phyloP scores from a whole-genome alignment of 2,329 filamentous ascomycete genomes.

The Calonectria henricotiae region DNA sequence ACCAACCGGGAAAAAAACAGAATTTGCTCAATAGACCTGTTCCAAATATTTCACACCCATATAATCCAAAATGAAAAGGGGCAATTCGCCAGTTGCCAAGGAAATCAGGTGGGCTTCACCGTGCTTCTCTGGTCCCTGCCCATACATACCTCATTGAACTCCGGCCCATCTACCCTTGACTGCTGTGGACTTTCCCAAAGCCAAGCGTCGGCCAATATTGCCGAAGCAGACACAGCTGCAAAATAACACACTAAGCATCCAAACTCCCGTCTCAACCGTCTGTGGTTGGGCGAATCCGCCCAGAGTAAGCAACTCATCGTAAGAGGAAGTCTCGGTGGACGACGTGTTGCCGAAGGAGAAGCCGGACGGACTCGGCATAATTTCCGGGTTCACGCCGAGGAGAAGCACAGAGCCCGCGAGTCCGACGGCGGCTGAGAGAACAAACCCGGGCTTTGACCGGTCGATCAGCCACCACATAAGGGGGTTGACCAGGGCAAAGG shows the following conservation, averaged over 20 bases:
- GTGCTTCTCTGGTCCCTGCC: background rate
- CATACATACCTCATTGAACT: conserved; percentile 55
- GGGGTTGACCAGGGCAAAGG: conserved; percentile 91
- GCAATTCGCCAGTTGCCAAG: conserved; percentile 1
- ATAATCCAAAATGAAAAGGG: background rate
- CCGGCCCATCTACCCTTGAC: conserved; percentile 66
- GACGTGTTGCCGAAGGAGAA: conserved; percentile 48
- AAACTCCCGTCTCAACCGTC: conserved; percentile 82
- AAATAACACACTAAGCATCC: conserved; percentile 94
- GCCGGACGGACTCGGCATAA: conserved; percentile 79
- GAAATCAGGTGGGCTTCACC: background rate
- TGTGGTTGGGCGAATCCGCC: conserved; percentile 75
- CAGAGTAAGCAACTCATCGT: conserved; percentile 50
- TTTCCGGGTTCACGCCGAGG: conserved; percentile 82
- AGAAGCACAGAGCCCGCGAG: conserved; percentile 82
- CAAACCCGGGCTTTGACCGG: conserved; percentile 86
- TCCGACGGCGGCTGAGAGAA: conserved; percentile 83
- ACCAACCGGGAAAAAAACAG: background rate
- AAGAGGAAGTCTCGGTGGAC: conserved; percentile 36
- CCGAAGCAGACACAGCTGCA: conserved; percentile 97
- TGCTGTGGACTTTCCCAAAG: conserved; percentile 65
- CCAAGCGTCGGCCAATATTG: conserved; percentile 89
- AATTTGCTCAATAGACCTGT: conserved; percentile 12
- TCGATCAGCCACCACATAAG: conserved; percentile 98
- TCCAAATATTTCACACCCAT: conserved; percentile 18